Evolutionary conservation across 2,329 filamentous ascomycete species (phyloP), one percentile per base, ranked within the genome.

Genomic region (Blastomyces parvus): DNA sequence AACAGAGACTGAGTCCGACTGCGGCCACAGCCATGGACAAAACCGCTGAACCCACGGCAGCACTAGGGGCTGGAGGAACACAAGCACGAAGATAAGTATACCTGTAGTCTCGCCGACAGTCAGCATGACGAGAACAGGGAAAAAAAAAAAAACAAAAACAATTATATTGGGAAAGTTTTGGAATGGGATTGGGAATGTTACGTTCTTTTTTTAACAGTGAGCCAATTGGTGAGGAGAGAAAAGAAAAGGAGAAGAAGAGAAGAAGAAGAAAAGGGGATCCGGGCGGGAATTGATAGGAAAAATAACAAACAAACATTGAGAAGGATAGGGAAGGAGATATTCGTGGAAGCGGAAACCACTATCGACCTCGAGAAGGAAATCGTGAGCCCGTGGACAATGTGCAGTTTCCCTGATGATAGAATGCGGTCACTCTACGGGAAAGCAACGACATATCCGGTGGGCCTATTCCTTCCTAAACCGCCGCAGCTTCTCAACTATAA

Each of bases 321-420:
- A 63, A 52, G 8, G 9, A 58, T 50, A 48, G 38, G 27, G 22
- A 40, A 62, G n/a, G 40, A 25, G 60, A 56, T 27, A n/a, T 58
- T 56, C 33, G 22, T 52, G 50, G 11, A 57, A 44, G 56, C 33
- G 56, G 56, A 59, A 59, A 59, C 56, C 40, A 59, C 56, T 40
- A 6, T 33, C 25, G 14, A 33, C 50, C 50, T 53, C 8, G 8
- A 53, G 3, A 22, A 27, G 56, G 40, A 44, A 59, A n/a, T 46
- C 42, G 17, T 46, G 42, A 46, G 17, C 42, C 5, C 8, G 17
- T 46, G 42, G 14, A 46, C 42, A 46, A n/a, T 17, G 0, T 46
- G 42, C 19, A 46, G 42, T 46, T 46, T 46, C 42, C 19, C n/a
- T n/a, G 42, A 46, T 46, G 17, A n/a, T 46, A n/a, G 42, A n/a